These are phyloP conservation scores for Pseudogymnoascus pannorum DNA, from an alignment of 2,329 filamentous ascomycete genomes.

Conservation along the genomic window DNA sequence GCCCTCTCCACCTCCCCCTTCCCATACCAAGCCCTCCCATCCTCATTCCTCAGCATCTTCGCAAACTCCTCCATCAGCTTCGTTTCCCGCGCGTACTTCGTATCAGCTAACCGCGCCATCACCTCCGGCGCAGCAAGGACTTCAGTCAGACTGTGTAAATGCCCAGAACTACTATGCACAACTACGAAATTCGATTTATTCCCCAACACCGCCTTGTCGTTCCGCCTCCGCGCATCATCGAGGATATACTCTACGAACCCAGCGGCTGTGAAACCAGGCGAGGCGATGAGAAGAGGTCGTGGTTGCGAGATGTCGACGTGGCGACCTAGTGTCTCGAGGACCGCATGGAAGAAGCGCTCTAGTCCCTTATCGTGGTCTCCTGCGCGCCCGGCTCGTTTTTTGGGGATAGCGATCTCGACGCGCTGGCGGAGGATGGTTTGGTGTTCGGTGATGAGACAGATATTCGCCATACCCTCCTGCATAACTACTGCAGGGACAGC, in stretches of 20 bases:
- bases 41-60: slow-evolving; percentile 69
- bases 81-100: slow-evolving; percentile 81
- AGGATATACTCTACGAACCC: slow-evolving; percentile 73
- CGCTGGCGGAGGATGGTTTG: slow-evolving; percentile 68
- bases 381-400: slow-evolving; percentile 53
- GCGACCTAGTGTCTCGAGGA: slow-evolving; percentile 65
- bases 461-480: slow-evolving; percentile 80
- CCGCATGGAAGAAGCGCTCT: slow-evolving; percentile 70
- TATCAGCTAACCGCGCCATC: slow-evolving; percentile 68
- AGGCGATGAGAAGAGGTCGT: slow-evolving; percentile 74
- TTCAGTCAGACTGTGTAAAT: slow-evolving; percentile 81
- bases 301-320: slow-evolving; percentile 67
- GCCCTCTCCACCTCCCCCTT: slow-evolving; percentile 73
- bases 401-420: slow-evolving; percentile 59
- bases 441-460: slow-evolving; percentile 74
- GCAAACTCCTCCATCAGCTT: slow-evolving; percentile 79
- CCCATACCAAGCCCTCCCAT: slow-evolving; percentile 87
- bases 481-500: slow-evolving; percentile 87
- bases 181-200: slow-evolving; percentile 59
- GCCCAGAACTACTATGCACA: slow-evolving; percentile 77
- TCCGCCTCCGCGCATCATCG: slow-evolving; percentile 48
- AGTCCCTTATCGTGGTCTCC: slow-evolving; percentile 64
- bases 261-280: slow-evolving; percentile 77
- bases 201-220: slow-evolving; percentile 61
- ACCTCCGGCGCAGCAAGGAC: slow-evolving; percentile 78